Evolutionary conservation across 163 green algal species (phyloP).

Genomic region (Chlorella variabilis): DNA sequence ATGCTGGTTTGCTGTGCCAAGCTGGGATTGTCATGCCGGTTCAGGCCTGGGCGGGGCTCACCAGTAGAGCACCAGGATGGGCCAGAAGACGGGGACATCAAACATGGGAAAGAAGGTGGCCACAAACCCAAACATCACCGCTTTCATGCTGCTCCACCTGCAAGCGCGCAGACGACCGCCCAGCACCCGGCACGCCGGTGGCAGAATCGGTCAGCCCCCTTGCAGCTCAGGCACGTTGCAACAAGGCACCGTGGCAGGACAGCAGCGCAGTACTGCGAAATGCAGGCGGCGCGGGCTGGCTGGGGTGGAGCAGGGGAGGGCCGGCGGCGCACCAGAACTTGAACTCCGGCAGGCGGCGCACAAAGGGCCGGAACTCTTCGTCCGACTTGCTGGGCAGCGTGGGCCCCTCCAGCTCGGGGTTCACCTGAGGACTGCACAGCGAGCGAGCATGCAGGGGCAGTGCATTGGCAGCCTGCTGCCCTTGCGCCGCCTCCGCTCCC

Average conservation of each 20-base stretch:
- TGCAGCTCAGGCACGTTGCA: too few species aligned
- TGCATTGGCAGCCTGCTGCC: too few species aligned
- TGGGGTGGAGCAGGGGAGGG: too few species aligned
- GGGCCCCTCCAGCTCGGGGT: slow-evolving; percentile 91
- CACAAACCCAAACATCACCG: slow-evolving; percentile 82
- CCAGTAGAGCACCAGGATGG: slow-evolving; percentile 98
- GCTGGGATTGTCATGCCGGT: too few species aligned
- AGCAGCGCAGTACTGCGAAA: too few species aligned
- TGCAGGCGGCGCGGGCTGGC: too few species aligned
- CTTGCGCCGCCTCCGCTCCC: too few species aligned
- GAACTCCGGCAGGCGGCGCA: slow-evolving; percentile 96
- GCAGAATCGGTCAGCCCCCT: too few species aligned
- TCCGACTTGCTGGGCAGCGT: slow-evolving; percentile 92
- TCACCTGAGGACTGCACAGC: slow-evolving; percentile 67
- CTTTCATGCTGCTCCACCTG: slow-evolving; percentile 88
- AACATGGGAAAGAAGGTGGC: slow-evolving; percentile 97
- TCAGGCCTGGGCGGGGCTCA: too few species aligned
- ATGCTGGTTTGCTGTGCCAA: too few species aligned
- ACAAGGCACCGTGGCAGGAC: too few species aligned
- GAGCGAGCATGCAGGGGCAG: neutral
- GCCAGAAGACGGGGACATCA: slow-evolving; percentile 99
- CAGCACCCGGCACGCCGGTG: too few species aligned
- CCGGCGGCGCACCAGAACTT: slow-evolving; percentile 96
- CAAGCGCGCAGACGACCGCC: neutral
- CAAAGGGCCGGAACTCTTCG: slow-evolving; percentile 98